Conservation (phyloP, 352 stramenopile species). For the Pythium grandisporangium region DNA sequence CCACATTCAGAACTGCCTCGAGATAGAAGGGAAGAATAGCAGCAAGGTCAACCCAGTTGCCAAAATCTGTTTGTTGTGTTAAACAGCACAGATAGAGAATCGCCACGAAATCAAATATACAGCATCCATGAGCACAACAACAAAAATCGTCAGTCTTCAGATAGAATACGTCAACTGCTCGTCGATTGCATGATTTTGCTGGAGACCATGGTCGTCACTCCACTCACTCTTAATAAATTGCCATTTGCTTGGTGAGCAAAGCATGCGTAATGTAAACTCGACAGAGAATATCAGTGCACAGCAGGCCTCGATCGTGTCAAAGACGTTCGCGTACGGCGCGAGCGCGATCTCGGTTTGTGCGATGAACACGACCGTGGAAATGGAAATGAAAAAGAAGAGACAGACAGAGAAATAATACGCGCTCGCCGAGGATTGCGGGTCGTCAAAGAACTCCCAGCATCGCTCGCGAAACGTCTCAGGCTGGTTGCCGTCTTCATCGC, state of each 20-base stretch:
- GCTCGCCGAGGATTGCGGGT: slow-evolving; percentile 44
- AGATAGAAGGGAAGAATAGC: slow-evolving; percentile 84
- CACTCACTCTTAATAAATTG: slow-evolving; percentile 38
- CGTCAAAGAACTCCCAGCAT: slow-evolving; percentile 53
- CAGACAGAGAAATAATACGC: slow-evolving; percentile 58
- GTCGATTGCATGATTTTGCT: too few species aligned
- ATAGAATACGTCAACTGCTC: too few species aligned
- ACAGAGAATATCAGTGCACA: slow-evolving; percentile 50
- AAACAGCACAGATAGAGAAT: background rate
- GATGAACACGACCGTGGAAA: slow-evolving; percentile 65
- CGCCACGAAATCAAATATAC: too few species aligned
- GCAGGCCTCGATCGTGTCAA: slow-evolving; percentile 31
- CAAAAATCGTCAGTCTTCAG: too few species aligned
- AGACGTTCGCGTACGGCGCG: slow-evolving; percentile 16
- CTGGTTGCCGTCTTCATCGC: background rate
- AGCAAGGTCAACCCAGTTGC: slow-evolving; percentile 79
- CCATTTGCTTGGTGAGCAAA: slow-evolving; percentile 35
- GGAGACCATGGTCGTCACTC: background rate
- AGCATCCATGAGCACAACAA: too few species aligned
- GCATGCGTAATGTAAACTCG: slow-evolving; percentile 42
- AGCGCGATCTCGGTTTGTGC: slow-evolving; percentile 47
- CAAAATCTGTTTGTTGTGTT: slow-evolving; percentile 23
- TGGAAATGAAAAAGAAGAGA: slow-evolving; percentile 53
- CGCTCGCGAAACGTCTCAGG: slow-evolving; percentile 9
- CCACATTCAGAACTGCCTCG: slow-evolving; percentile 50